These are phyloP conservation scores for Rhodotorula toruloides DNA, from an alignment of 768 basidiomycete genomes.

Conservation along the genomic window DNA sequence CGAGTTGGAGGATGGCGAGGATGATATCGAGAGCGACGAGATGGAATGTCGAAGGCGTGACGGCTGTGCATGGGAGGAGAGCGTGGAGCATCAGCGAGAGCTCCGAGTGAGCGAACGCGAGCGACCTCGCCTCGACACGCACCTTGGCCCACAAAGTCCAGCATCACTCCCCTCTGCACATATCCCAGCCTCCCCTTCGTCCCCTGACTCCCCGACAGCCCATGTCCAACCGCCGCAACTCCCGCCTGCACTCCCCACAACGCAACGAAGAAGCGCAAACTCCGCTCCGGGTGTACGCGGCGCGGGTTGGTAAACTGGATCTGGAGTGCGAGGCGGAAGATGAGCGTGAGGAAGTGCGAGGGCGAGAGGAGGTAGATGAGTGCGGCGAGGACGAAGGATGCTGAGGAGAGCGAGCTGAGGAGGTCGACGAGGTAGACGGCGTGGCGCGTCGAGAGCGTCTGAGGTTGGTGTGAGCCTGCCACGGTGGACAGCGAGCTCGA, in stretches of 20 bases:
- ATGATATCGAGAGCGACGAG: constrained; percentile 2
- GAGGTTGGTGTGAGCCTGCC: no score
- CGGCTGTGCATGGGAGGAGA: neutral
- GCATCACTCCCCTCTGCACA: constrained; percentile 5
- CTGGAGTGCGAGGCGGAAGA: constrained; percentile 9
- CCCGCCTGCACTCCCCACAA: neutral
- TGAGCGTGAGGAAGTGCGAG: neutral
- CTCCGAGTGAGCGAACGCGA: neutral
- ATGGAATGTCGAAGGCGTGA: constrained; percentile 1
- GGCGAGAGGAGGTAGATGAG: constrained; percentile 16
- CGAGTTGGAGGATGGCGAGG: constrained; percentile 1
- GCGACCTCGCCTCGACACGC: neutral
- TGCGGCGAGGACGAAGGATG: constrained; percentile 10
- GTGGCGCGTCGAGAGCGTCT: neutral
- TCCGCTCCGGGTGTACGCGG: constrained; percentile 6
- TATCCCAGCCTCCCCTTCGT: constrained; percentile 14
- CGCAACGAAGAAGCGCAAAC: constrained; percentile 2
- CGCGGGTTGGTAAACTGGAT: constrained; percentile 23
- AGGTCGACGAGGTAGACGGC: constrained; percentile 12
- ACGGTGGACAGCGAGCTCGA: no score
- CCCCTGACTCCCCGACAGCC: constrained; percentile 1
- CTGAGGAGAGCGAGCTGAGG: constrained; percentile 14
- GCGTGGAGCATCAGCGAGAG: neutral
- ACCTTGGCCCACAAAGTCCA: constrained; percentile 28
- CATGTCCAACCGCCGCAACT: neutral